These are phyloP conservation scores for Starmerella sirachaensis DNA, from an alignment of 805 yeast species.

Conservation along the genomic window DNA sequence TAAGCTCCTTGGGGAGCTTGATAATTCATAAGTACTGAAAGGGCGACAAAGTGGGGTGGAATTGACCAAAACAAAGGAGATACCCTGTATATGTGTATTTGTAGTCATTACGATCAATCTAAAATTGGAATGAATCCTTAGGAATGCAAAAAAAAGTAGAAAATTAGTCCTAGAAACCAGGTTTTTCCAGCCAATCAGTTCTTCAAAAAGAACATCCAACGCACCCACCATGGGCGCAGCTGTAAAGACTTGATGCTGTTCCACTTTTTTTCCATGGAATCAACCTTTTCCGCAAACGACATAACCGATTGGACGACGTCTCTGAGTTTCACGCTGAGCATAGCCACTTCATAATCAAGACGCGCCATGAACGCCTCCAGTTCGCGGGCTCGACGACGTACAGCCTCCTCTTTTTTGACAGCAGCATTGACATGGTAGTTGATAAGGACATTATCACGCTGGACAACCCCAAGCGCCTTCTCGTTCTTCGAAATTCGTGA, in stretches of 20 bases:
- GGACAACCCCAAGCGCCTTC: conserved; percentile 18
- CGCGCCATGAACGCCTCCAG: conserved; percentile 43
- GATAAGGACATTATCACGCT: conserved; percentile 21
- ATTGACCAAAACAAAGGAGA: not conserved
- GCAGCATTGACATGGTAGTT: conserved; percentile 21
- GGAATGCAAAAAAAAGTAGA: not conserved
- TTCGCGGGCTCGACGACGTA: conserved; percentile 34
- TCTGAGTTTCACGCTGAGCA: conserved; percentile 46
- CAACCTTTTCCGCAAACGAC: conserved; percentile 33
- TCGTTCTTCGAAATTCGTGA: conserved; percentile 17
- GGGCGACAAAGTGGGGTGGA: not conserved
- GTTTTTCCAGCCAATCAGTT: not conserved
- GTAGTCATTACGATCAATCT: too few relatives aligned
- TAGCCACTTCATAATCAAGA: conserved; percentile 52
- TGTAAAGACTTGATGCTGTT: conserved; percentile 1
- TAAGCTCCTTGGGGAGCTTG: conserved; percentile 18
- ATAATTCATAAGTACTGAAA: not conserved
- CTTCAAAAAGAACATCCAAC: conserved; percentile 1
- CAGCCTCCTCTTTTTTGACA: conserved; percentile 21
- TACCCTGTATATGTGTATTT: not conserved
- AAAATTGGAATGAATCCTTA: too few relatives aligned
- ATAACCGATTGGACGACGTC: conserved; percentile 55
- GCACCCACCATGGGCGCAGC: conserved; percentile 5
- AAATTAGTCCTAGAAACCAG: not conserved
- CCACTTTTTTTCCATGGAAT: conserved; percentile 25